These are phyloP conservation scores for Cynara cardunculus DNA, from an alignment of 129 eudicot genomes.

Conservation along the genomic window DNA sequence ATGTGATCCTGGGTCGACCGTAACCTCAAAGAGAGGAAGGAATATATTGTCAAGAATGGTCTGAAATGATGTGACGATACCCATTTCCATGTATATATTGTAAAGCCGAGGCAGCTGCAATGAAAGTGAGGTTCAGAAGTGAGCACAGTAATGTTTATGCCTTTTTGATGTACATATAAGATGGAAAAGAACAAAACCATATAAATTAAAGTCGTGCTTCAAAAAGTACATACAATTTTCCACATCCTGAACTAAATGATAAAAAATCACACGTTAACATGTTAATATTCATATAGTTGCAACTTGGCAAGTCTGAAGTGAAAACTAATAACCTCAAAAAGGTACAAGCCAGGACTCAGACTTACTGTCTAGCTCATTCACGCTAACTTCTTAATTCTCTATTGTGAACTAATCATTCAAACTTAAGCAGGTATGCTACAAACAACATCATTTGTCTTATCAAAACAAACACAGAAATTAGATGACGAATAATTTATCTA, in stretches of 20 bases:
- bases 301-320: background rate
- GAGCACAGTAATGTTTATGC: constrained; percentile 1
- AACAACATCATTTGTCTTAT: no score
- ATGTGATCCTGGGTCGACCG: constrained; percentile 93
- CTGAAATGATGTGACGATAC: constrained; percentile 96
- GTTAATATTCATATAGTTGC: background rate
- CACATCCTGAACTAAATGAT: background rate
- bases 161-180: background rate
- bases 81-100: constrained; percentile 97
- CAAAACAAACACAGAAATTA: no score
- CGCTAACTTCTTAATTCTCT: no score
- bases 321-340: background rate
- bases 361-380: no score
- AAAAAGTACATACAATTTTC: background rate
- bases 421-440: no score
- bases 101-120: constrained; percentile 84
- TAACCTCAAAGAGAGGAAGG: constrained; percentile 95
- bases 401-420: no score
- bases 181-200: background rate
- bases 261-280: background rate
- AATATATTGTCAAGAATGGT: constrained; percentile 96
- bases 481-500: no score
- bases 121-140: constrained; percentile 14
- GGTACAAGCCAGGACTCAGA: no score
- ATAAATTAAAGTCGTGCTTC: background rate